Base-by-base conservation (phyloP, 805 yeast species). In the Candida sanyiensis region DNA sequence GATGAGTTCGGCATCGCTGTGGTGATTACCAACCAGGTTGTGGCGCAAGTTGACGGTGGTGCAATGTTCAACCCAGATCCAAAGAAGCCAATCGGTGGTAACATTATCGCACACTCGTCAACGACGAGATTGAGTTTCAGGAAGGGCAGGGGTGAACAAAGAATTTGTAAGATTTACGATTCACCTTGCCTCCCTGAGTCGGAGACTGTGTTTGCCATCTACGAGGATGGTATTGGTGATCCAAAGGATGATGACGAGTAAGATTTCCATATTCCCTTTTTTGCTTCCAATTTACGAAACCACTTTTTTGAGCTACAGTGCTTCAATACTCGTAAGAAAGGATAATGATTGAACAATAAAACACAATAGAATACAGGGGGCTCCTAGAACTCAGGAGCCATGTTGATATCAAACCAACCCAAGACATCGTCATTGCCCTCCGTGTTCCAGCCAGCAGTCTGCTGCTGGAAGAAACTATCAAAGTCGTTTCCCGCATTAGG, bases 1-100 rank as follows among this genome's bases (percentile, higher is more conserved):
- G 98, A 93, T 62, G 97, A 90, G 65, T 93, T 85, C 63, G 98
- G 98, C 33, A 87, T 93, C 41, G 98, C 97, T 0, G 96, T 90
- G 8, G 88, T 93, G 6, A 87, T 93, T 33, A 84, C 94, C 2
- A 93, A 93, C 63, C 98, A 93, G 62, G 98, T 93, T 17, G 96
- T 87, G 6, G 97, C 97, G 4, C 97, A 89, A 62, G 98, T 93
- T 15, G 98, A 93, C 56, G 94, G 94, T 54, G 77, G 77, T 29
- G 69, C 70, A 62, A 71, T 76, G 20, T 89, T 80, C 60, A 88
- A 89, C 51, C 95, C 96, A 1, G 98, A 93, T 61, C 97, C 97
- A 12, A 93, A 93, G 61, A 93, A 93, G 61, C 98, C 98, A 13
- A 90, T 93, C 50, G 98, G 98, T 45, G 98, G 98, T 52, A 90